Conservation (phyloP, 106 monocot genomes). For the Dendrobium chrysotoxum region DNA sequence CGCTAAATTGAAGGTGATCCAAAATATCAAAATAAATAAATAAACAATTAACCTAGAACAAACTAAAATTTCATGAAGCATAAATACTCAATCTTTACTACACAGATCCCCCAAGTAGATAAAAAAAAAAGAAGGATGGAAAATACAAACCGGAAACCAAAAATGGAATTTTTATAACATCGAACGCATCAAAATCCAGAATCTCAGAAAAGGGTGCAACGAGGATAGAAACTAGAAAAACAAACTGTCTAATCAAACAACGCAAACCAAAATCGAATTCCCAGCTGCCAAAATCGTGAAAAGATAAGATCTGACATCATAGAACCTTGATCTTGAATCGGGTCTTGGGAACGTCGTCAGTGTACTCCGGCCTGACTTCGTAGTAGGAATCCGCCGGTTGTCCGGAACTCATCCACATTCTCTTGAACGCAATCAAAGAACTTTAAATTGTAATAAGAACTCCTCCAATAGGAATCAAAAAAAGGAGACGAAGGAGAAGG, state of each 20-base stretch:
- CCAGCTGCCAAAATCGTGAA: neutral
- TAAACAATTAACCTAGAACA: neutral
- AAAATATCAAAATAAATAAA: neutral
- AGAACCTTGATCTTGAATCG: constrained; percentile 70
- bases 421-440: neutral
- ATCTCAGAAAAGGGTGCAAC: neutral
- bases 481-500: neutral
- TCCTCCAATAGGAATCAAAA: neutral
- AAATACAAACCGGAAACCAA: neutral
- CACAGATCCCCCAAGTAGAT: neutral
- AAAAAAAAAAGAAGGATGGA: neutral
- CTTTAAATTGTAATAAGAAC: neutral
- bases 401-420: constrained; percentile 47
- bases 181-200: neutral
- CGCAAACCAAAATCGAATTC: neutral
- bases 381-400: constrained; percentile 50
- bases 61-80: neutral
- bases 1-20: neutral
- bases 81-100: neutral
- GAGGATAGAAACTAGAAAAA: neutral
- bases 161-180: neutral
- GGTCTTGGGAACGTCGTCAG: constrained; percentile 53
- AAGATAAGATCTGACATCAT: neutral
- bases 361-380: constrained; percentile 48
- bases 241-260: neutral